phyloP scores from a whole-genome alignment of 495 filamentous ascomycete genomes.

The Halenospora varia region DNA sequence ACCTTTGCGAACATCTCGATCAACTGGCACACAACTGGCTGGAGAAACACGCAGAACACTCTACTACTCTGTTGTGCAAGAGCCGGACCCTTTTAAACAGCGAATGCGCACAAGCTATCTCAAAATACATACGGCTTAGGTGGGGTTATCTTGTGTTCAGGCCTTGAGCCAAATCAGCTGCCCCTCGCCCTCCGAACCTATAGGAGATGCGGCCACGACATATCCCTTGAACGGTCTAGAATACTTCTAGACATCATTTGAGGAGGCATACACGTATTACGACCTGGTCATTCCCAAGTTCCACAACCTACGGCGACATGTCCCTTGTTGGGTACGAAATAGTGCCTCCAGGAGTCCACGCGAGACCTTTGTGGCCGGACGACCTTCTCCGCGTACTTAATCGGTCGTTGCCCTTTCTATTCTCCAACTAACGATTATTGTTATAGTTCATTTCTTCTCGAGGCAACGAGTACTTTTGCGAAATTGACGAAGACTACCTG shows the following conservation, averaged over 20 bases:
- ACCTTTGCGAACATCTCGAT: not conserved
- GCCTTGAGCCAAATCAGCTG: no score
- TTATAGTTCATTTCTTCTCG: conserved; percentile 91
- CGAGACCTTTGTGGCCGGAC: no score
- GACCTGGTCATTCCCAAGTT: no score
- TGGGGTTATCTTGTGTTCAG: not conserved
- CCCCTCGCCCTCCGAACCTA: no score
- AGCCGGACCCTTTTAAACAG: not conserved
- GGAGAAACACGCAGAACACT: not conserved
- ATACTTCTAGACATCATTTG: no score
- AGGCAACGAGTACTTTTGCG: conserved; percentile 99
- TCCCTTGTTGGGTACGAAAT: no score
- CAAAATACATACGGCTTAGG: not conserved
- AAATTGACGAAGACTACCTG: conserved; percentile 98
- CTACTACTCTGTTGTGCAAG: not conserved
- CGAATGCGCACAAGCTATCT: not conserved
- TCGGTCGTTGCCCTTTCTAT: not conserved
- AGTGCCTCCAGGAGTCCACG: no score
- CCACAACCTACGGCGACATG: no score
- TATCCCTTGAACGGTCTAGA: no score
- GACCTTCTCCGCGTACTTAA: no score
- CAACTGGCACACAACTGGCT: not conserved
- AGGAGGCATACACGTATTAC: no score
- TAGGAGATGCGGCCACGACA: no score
- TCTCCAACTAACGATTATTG: conserved; percentile 5